Base-by-base conservation (phyloP, 257 asterid species). In the Solanum acaule region DNA sequence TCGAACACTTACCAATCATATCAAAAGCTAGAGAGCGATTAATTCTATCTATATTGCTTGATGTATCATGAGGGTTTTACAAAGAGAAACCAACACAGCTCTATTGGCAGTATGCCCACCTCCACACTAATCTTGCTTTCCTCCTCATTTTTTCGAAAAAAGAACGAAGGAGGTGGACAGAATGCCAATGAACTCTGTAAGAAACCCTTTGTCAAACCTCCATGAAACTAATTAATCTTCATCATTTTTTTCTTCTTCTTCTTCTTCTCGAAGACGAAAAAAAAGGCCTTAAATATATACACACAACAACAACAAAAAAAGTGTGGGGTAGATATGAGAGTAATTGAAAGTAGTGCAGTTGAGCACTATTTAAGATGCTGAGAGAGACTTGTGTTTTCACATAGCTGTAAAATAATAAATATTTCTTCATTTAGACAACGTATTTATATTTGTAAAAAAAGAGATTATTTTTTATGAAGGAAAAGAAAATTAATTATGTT, bases 71-170 rank as follows among this genome's bases (percentile, higher is more conserved):
- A 90, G 95, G 95, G 95, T 94, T 94, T 93, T 83, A 91, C 98
- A 94, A 95, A 95, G 97, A 92, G 94, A 94, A 93, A 35, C 95
- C 91, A 90, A 93, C 96, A 93, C 95, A 95, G 93, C 93, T 92
- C 96, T 83, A 93, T 95, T 95, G 98, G 95, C 98, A 94, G 94
- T 94, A 93, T 95, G 95, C 95, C 98, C 96, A 95, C 98, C 98
- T 95, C 97, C 94, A 75, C 25, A 35, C 23, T 18, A 75, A 40
- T n/a, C 20, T 61, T 89, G 31, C 31, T 10, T 78, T 8, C 4
- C 16, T n/a, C n/a, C n/a, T n/a, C n/a, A n/a, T n/a, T 20, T 31
- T 34, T 33, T 16, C 3, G 9, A 6, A 18, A 44, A 12, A 20
- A 72, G 52, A 46, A 81, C 27, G 34, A 5, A 94, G 98, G 98